Evolutionary conservation across 2,329 filamentous ascomycete species (phyloP).

Genomic region (Metarhizium robertsii): DNA sequence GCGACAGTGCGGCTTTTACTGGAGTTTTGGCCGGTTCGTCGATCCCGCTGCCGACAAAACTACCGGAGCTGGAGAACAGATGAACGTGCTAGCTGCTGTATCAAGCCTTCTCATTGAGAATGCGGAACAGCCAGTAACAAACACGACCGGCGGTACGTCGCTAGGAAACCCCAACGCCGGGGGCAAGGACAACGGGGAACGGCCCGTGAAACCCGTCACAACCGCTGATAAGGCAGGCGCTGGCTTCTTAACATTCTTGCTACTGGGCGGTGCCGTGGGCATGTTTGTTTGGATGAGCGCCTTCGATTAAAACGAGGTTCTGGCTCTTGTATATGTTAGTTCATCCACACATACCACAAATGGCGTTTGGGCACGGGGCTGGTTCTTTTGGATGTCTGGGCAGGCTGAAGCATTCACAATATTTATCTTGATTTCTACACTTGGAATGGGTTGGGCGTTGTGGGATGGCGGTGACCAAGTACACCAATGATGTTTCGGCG

Average conservation of each 20-base stretch:
- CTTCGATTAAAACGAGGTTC: constrained; percentile 13
- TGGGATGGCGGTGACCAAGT: not conserved
- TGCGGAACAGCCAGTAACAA: constrained; percentile 32
- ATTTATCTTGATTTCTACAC: not conserved
- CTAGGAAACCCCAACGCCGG: constrained; percentile 32
- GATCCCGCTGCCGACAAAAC: constrained; percentile 42
- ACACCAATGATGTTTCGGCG: not conserved
- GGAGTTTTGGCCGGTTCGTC: constrained; percentile 38
- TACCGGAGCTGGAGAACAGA: constrained; percentile 47
- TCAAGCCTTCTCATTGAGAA: constrained; percentile 36
- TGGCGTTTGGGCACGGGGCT: not conserved
- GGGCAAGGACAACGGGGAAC: constrained; percentile 20
- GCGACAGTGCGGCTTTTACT: constrained; percentile 55
- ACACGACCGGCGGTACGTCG: constrained; percentile 40
- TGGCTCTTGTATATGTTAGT: not conserved
- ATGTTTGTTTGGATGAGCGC: constrained; percentile 43
- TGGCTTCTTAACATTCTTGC: constrained; percentile 35
- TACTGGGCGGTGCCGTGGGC: constrained; percentile 30
- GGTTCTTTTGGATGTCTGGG: not conserved
- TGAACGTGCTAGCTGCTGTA: constrained; percentile 48
- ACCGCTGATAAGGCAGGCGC: constrained; percentile 38
- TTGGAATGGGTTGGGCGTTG: not conserved
- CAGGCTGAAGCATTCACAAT: not conserved
- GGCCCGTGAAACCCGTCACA: constrained; percentile 23
- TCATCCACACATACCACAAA: not conserved